Evolutionary conservation across 2,329 filamentous ascomycete genomes (phyloP).

Genomic region (Pyrenophora seminiperda): DNA sequence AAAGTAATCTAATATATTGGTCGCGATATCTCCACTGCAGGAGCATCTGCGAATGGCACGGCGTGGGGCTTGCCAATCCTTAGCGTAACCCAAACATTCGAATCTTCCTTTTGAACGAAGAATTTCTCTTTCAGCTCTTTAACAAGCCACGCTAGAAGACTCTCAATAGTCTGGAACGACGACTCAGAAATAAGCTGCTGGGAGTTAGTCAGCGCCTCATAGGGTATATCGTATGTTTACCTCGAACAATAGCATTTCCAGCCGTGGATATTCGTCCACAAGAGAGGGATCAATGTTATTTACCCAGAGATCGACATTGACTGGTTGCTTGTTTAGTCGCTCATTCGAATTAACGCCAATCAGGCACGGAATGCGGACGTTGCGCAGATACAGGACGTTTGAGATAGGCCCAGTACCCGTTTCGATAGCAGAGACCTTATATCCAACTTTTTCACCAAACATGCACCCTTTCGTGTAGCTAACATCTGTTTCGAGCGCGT

Average conservation of each 20-base stretch:
- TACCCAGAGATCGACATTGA: conserved; percentile 67
- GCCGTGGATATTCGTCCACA: conserved; percentile 58
- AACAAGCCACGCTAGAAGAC: conserved; percentile 49
- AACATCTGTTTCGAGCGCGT: conserved; percentile 59
- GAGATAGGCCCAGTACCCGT: conserved; percentile 22
- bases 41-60: conserved; percentile 72
- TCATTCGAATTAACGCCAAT: conserved; percentile 77
- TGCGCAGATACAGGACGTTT: conserved; percentile 57
- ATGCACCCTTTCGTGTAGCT: conserved; percentile 71
- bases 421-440: conserved; percentile 47
- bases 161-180: conserved; percentile 56
- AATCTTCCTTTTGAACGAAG: conserved; percentile 34
- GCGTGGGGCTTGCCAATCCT: conserved; percentile 74
- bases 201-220: conserved; percentile 18
- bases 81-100: conserved; percentile 62
- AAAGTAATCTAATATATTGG: conserved; percentile 14
- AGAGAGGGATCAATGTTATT: conserved; percentile 54
- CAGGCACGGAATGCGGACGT: conserved; percentile 67
- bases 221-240: conserved; percentile 50
- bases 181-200: conserved; percentile 50
- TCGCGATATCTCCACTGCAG: conserved; percentile 64
- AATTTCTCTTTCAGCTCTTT: conserved; percentile 50
- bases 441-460: conserved; percentile 64
- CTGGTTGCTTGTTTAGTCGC: conserved; percentile 66
- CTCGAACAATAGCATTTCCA: conserved; percentile 67